Evolutionary conservation across 441 rosid species (phyloP).

Genomic region (Brassica hybrid): DNA sequence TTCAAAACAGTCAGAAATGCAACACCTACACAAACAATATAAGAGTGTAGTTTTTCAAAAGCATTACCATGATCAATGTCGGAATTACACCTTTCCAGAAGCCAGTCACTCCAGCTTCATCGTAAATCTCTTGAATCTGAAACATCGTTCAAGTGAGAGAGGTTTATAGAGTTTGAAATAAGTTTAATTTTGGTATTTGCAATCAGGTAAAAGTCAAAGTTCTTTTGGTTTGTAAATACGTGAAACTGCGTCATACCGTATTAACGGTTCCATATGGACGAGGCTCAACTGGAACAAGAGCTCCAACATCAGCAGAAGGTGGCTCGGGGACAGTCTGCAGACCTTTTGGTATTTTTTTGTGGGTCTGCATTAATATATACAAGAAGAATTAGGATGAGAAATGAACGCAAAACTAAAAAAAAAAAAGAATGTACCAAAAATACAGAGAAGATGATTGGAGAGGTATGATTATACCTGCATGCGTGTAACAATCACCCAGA

Average conservation of each 20-base stretch:
- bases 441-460: not conserved
- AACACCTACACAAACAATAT: constrained; percentile 16
- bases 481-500: constrained; percentile 96
- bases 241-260: constrained; percentile 56
- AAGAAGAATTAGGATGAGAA: not conserved
- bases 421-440: not conserved
- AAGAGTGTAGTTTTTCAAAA: constrained; percentile 39
- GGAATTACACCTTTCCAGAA: constrained; percentile 97
- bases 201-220: not conserved
- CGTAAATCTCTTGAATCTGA: constrained; percentile 86
- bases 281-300: constrained; percentile 54
- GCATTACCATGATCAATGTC: constrained; percentile 89
- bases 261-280: constrained; percentile 72
- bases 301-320: constrained; percentile 51
- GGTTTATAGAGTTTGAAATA: not conserved
- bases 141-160: constrained; percentile 24
- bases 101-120: constrained; percentile 85
- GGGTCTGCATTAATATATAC: constrained; percentile 65
- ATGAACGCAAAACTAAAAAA: constrained; percentile 5
- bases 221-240: not conserved
- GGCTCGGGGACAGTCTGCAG: constrained; percentile 33
- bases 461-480: constrained; percentile 73
- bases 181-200: not conserved
- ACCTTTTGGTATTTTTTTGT: constrained; percentile 57
- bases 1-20: not conserved